phyloP scores from a whole-genome alignment of 2,329 filamentous ascomycete species.

The Epicoccum sorghinum region DNA sequence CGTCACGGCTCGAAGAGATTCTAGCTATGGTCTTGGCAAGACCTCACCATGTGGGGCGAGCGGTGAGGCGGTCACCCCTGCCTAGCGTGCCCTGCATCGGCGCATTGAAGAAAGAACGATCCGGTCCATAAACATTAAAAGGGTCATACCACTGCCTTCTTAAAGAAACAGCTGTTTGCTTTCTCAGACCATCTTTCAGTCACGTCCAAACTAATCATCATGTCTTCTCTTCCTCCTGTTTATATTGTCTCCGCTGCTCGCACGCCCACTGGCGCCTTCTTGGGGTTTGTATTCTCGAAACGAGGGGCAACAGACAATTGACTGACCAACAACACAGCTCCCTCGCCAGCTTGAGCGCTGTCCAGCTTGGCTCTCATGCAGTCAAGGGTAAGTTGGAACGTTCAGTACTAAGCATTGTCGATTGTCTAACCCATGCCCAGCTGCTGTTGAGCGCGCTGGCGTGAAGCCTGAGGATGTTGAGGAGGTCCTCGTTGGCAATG shows the following conservation, averaged over 20 bases:
- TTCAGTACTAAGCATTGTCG: constrained; percentile 3
- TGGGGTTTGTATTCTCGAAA: constrained; percentile 68
- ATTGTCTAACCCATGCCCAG: constrained; percentile 45
- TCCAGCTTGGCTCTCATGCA: constrained; percentile 85
- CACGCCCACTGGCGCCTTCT: constrained; percentile 92
- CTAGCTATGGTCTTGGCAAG: constrained; percentile 22
- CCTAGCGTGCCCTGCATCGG: constrained; percentile 22
- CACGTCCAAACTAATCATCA: constrained; percentile 52
- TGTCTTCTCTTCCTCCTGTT: constrained; percentile 83
- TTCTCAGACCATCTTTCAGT: constrained; percentile 10
- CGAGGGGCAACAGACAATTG: constrained; percentile 29
- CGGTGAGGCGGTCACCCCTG: constrained; percentile 30
- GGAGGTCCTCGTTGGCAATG: constrained; percentile 98
- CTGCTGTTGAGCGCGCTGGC: constrained; percentile 82
- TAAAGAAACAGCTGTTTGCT: constrained; percentile 3
- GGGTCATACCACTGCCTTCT: no score
- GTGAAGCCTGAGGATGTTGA: constrained; percentile 90
- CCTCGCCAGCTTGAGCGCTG: constrained; percentile 83
- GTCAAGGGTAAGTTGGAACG: constrained; percentile 75
- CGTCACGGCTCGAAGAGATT: constrained; percentile 35
- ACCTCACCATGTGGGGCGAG: background rate
- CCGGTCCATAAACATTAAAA: no score
- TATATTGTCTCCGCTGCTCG: constrained; percentile 94
- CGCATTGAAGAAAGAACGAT: background rate
- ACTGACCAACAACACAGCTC: constrained; percentile 63